Conservation (phyloP, 768 basidiomycete genomes). For the Trametes meyenii region DNA sequence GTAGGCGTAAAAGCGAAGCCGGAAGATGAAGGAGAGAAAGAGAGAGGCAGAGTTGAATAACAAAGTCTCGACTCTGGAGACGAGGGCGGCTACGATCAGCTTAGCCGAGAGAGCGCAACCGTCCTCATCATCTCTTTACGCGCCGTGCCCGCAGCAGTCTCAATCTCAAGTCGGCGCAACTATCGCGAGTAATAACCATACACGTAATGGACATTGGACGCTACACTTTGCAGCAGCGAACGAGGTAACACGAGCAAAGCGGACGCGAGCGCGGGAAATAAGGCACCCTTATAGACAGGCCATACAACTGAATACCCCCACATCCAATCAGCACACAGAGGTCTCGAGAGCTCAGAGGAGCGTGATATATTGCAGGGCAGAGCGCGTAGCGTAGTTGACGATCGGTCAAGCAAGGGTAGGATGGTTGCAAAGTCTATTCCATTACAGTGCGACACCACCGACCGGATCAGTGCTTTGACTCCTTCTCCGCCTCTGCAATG, state of each 20-base stretch:
- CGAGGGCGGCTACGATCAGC: conserved; percentile 6
- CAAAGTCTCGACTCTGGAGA: conserved; percentile 10
- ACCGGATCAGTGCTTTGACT: conserved; percentile 50
- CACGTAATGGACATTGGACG: no score
- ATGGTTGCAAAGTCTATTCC: conserved; percentile 20
- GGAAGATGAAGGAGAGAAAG: not conserved
- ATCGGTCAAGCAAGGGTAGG: not conserved
- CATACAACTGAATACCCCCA: no score
- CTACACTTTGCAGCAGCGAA: no score
- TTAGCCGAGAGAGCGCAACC: conserved; percentile 21
- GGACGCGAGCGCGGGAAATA: no score
- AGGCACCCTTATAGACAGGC: no score
- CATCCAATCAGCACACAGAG: no score
- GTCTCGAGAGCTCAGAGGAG: no score
- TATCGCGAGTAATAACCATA: no score
- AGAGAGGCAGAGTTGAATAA: not conserved
- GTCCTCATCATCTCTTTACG: conserved; percentile 10
- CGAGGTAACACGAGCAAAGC: no score
- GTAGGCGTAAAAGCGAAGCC: not conserved
- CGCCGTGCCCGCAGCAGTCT: conserved; percentile 4
- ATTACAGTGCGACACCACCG: conserved; percentile 14
- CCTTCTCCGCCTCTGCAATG: conserved; percentile 83
- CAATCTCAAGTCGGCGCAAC: not conserved
- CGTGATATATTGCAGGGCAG: not conserved
- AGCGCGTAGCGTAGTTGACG: not conserved